Evolutionary conservation across 2,329 filamentous ascomycete species (phyloP).

Genomic region (Cladosporium austrohemisphaericum): DNA sequence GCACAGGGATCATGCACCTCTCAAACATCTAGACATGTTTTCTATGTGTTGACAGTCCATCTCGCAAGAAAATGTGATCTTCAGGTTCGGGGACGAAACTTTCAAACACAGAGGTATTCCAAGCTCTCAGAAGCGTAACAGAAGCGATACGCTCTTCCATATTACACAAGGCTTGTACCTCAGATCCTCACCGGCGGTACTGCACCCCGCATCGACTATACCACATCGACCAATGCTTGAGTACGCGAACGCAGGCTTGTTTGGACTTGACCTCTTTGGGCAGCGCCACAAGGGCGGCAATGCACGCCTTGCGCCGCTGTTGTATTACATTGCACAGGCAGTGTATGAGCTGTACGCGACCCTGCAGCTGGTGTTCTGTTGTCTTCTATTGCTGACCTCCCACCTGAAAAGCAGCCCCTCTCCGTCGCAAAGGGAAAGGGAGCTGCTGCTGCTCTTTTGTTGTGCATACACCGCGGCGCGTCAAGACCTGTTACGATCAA

Average conservation of each 20-base stretch:
- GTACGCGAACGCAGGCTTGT: background rate
- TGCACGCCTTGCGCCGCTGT: background rate
- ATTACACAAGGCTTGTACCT: background rate
- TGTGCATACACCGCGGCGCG: too few species aligned
- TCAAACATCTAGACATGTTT: too few species aligned
- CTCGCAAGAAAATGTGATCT: too few species aligned
- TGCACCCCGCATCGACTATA: background rate
- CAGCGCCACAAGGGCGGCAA: background rate
- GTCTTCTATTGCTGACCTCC: background rate
- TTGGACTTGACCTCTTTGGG: background rate
- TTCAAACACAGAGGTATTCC: too few species aligned
- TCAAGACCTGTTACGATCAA: too few species aligned
- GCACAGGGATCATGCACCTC: too few species aligned
- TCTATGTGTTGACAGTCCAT: too few species aligned
- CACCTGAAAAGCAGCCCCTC: background rate
- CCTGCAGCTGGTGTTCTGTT: background rate
- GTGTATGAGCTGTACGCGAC: background rate
- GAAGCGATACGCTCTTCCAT: background rate
- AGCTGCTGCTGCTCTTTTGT: background rate
- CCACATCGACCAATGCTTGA: background rate
- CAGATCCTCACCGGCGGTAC: slow-evolving; percentile 1
- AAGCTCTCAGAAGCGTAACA: background rate
- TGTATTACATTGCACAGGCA: background rate
- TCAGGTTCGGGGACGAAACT: too few species aligned
- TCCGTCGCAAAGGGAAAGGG: background rate